Base-by-base conservation (phyloP, 2,329 filamentous ascomycete species). In the Pseudocercospora cruenta region DNA sequence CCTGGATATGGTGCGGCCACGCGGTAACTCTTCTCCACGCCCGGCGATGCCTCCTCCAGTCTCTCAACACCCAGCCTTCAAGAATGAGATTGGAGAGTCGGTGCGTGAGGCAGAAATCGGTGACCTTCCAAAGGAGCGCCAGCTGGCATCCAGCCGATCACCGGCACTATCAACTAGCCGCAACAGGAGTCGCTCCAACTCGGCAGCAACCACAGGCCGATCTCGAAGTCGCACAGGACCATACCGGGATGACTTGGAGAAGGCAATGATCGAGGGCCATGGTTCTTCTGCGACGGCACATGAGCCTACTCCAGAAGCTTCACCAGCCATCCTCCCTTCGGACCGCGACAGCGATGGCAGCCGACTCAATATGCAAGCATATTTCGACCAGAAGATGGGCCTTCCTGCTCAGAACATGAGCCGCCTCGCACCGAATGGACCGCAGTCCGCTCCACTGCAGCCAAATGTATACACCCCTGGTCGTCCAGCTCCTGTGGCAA, bases 181-280 rank as follows among this genome's bases (percentile, higher is more conserved):
- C 78, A 67, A 76, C 28, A 79, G 86, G 59, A 83, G 85, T 67
- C 83, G 86, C 58, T 87, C 86, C 5, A 83, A 81, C 68, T 88
- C 87, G 6, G 82, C 84, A 62, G 79, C 82, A 2, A 82, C 82
- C 0, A 83, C 82, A 60, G 82, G 72, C 26, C 82, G 86, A 28
- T 87, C 86, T 7, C 83, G 83, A 68, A 88, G 86, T 72, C 83
- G 84, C 49, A 78, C 80, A 51, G 78, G 82, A 26, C 78, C 77
- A 53, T 80, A 82, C 65, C 82, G 83, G 31, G 85, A 87, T 60
- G 85, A 87, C 69, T 73, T 85, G 2, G 82, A 82, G 51, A 78
- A 78, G 66, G 80, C 83, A n/a, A 81, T 85, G 75, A 76, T 79
- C 2, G 83, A 85, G 73, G 80, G 81, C 12, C 72, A 78, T 5